Percentiles rank a stretch among this genome's conserved stretches.
Evolutionary conservation across 2,329 filamentous ascomycete genomes (phyloP).

Genomic region (Cladophialophora chaetospira): DNA sequence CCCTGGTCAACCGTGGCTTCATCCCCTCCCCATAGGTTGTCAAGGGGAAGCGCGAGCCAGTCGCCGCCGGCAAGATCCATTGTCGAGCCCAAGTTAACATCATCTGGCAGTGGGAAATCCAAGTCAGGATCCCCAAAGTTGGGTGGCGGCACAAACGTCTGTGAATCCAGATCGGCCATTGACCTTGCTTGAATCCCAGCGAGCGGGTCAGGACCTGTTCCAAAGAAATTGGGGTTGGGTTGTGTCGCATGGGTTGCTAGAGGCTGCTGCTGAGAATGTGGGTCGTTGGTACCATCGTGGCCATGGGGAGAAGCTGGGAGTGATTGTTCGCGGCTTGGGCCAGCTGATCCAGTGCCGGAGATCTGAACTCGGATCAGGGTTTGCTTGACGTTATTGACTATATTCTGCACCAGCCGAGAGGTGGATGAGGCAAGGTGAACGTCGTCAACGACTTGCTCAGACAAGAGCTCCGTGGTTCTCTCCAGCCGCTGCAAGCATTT

Average conservation of each 20-base stretch:
- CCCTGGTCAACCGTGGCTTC: conserved; percentile 52
- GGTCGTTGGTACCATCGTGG: conserved; percentile 24
- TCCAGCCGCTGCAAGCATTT: conserved; percentile 61
- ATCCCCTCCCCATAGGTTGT: conserved; percentile 58
- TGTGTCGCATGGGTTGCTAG: conserved; percentile 11
- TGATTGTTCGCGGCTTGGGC: conserved; percentile 41
- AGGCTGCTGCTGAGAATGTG: conserved; percentile 19
- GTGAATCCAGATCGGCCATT: conserved; percentile 31
- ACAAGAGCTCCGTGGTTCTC: conserved; percentile 59
- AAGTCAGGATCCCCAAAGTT: conserved; percentile 32
- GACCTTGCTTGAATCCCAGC: conserved; percentile 31
- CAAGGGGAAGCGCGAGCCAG: conserved; percentile 64
- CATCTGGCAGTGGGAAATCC: conserved; percentile 25
- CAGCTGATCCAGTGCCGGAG: conserved; percentile 32
- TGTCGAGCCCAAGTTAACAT: conserved; percentile 25
- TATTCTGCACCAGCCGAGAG: conserved; percentile 60
- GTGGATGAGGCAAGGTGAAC: conserved; percentile 66
- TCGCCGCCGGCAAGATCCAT: conserved; percentile 40
- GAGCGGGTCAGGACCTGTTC: conserved; percentile 26
- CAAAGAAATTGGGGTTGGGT: conserved; percentile 15
- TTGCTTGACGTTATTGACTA: conserved; percentile 43
- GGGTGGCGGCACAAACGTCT: conserved; percentile 33
- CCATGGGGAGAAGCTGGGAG: conserved; percentile 32
- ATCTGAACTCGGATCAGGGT: conserved; percentile 33
- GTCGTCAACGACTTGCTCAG: conserved; percentile 65